phyloP scores from a whole-genome alignment of 2,329 filamentous ascomycete genomes.

The Niveomyces coronatus region DNA sequence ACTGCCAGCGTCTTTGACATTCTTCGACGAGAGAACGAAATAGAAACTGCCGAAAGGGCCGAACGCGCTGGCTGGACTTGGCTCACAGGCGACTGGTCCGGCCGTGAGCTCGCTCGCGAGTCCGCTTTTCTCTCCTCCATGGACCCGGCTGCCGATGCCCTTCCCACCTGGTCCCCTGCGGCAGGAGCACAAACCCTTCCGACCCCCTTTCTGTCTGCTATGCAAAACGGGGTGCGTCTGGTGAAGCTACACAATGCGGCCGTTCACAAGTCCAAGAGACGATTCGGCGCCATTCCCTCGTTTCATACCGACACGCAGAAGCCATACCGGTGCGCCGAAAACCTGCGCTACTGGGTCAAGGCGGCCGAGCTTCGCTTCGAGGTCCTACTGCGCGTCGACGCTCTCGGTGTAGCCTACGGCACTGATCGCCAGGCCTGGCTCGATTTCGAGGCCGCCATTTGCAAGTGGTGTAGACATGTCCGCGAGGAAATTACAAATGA shows the following conservation, averaged over 20 bases:
- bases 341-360: constrained; percentile 92
- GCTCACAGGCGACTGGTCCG: constrained; percentile 68
- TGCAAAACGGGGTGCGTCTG: constrained; percentile 72
- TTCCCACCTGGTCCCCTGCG: constrained; percentile 58
- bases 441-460: constrained; percentile 72
- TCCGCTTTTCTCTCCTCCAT: constrained; percentile 73
- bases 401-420: constrained; percentile 76
- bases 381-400: constrained; percentile 70
- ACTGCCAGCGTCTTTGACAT: constrained; percentile 67
- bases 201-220: constrained; percentile 60
- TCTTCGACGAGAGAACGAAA: constrained; percentile 63
- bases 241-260: constrained; percentile 84
- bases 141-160: constrained; percentile 43
- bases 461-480: constrained; percentile 74
- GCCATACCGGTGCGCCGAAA: constrained; percentile 88
- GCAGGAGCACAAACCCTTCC: constrained; percentile 36
- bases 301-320: constrained; percentile 92
- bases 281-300: constrained; percentile 79
- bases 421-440: constrained; percentile 61
- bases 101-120: constrained; percentile 67
- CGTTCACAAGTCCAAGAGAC: constrained; percentile 72
- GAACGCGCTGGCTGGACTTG: constrained; percentile 71
- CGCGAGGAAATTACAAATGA: constrained; percentile 75
- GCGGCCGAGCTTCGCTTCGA: constrained; percentile 93
- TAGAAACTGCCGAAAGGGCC: constrained; percentile 61